Conservation (phyloP, 306 rosid genomes). For the Glycyrrhiza uralensis region DNA sequence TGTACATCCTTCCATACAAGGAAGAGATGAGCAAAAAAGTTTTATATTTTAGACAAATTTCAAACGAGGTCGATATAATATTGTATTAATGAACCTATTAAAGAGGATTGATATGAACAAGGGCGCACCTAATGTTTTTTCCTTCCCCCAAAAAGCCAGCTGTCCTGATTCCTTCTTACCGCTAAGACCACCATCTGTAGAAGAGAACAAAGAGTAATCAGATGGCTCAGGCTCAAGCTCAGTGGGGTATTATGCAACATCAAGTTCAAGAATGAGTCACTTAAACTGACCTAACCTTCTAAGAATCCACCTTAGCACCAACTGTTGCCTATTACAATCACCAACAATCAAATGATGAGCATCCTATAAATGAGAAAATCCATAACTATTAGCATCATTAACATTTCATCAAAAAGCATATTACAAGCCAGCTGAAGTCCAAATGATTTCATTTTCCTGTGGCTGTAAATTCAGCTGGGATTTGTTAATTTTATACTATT, state of each 20-base stretch:
- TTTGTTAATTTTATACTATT: neutral
- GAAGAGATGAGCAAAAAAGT: too few relatives aligned
- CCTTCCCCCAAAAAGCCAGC: conserved; percentile 98
- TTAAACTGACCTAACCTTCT: conserved; percentile 80
- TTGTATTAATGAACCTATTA: neutral
- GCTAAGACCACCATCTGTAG: conserved; percentile 87
- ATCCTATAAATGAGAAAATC: conserved; percentile 51
- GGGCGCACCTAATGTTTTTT: conserved; percentile 90
- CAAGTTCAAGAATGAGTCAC: conserved; percentile 20
- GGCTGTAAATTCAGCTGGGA: neutral
- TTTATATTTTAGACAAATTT: neutral
- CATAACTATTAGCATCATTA: neutral
- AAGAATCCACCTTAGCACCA: conserved; percentile 97
- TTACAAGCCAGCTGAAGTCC: neutral
- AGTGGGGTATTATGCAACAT: neutral
- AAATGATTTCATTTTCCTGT: neutral
- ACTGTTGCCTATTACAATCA: conserved; percentile 69
- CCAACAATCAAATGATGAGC: conserved; percentile 81
- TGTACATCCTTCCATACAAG: too few relatives aligned
- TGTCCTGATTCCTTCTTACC: conserved; percentile 98
- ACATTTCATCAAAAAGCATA: neutral
- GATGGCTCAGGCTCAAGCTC: neutral
- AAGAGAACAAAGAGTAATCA: conserved; percentile 12
- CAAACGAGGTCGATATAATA: neutral
- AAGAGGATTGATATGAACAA: conserved; percentile 41